Evolutionary conservation across 2,329 filamentous ascomycete species (phyloP), one percentile per base, ranked within the genome.

Genomic region (Dactylella cylindrospora): DNA sequence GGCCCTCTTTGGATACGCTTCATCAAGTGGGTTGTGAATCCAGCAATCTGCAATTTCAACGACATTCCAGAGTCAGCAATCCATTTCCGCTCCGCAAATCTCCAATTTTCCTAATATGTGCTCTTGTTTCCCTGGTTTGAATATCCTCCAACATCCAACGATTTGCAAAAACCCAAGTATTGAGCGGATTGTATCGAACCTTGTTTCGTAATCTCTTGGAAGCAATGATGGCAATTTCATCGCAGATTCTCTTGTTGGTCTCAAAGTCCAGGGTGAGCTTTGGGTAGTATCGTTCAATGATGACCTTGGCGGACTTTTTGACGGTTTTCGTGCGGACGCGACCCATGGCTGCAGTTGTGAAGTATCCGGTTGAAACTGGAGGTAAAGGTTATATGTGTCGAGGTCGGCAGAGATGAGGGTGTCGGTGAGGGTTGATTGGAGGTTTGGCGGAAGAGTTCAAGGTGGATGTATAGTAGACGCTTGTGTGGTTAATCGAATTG

Each of bases 141-240:
- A 54, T 41, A 35, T 22, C 35, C 31, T 44, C 26, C 28, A 20
- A 39, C 29, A 47, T 36, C 26, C 25, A 31, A 15, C 26, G 5
- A 32, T 50, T 10, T 28, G 15, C 8, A 20, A n/a, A 23, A 28
- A 19, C 25, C 15, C 10, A 10, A 13, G 20, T 1, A 31, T 35
- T 13, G 26, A 33, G 19, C 31, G 26, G 39, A 40, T 29, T 28
- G 22, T 41, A 54, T 66, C 51, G 51, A 70, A 94, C 88, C 89
- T 98, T 98, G 86, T 98, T 98, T 80, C 93, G 86, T 73, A 98
- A 86, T 76, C 94, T 86, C 88, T 98, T 98, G 73, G 87, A 94
- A 72, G 93, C 89, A 76, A 98, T 98, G 78, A 98, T 95, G 75
- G 93, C 93, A 73, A 98, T 93, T 81, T 98, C 93, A 90, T 97